A percentile compares a stretch with the other conserved stretches of the same genome.
These are phyloP conservation scores for Bassia scoparia DNA, from an alignment of 148 eudicot species.

Conservation along the genomic window DNA sequence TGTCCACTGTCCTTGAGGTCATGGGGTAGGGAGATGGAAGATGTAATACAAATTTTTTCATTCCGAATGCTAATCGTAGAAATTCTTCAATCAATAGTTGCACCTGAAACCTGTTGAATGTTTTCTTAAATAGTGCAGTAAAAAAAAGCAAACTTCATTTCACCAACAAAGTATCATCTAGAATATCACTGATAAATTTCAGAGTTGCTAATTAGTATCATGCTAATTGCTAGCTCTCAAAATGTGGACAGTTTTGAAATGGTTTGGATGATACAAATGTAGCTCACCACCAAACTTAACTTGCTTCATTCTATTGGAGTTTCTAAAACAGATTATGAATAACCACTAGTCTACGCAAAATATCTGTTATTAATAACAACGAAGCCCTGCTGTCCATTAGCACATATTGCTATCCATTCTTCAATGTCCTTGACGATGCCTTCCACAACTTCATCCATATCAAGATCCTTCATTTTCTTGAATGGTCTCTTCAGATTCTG, in stretches of 20 bases:
- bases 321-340: not conserved
- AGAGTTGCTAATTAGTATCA: not conserved
- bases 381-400: not conserved
- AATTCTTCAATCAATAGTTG: not conserved
- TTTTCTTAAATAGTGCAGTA: not conserved
- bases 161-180: not conserved
- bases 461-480: not conserved
- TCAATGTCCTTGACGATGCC: not conserved
- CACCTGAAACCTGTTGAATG: not conserved
- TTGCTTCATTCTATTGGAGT: not conserved
- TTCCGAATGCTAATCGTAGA: not conserved
- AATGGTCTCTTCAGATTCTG: not conserved
- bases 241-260: not conserved
- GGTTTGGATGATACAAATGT: no score
- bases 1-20: not conserved
- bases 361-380: not conserved
- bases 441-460: not conserved
- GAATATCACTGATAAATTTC: not conserved
- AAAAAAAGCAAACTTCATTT: not conserved
- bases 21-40: not conserved
- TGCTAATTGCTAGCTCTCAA: not conserved
- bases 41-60: not conserved
- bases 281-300: not conserved
- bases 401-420: not conserved
- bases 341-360: conserved; percentile 1